phyloP scores from a whole-genome alignment of 441 rosid species.

The Erysimum pusillum region DNA sequence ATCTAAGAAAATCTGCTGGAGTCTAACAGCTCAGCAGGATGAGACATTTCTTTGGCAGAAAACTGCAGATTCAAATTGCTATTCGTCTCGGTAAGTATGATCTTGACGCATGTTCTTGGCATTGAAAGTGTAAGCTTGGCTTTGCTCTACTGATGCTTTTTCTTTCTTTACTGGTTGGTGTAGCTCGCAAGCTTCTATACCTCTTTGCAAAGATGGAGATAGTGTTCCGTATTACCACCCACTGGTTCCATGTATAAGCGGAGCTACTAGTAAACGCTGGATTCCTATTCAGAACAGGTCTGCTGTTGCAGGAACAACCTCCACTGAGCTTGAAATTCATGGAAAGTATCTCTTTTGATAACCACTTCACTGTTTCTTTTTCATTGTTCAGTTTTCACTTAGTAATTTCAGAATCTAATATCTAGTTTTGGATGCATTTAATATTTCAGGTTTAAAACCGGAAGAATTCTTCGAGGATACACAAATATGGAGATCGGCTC shows the following conservation, averaged over 20 bases:
- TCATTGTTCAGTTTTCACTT: too few species aligned
- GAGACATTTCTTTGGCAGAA: slow-evolving; percentile 98
- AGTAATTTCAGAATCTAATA: too few species aligned
- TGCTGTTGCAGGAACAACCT: slow-evolving; percentile 56
- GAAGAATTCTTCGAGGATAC: slow-evolving; percentile 76
- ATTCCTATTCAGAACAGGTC: slow-evolving; percentile 81
- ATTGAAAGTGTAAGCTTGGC: too few species aligned
- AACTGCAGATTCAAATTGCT: slow-evolving; percentile 72
- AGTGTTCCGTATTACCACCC: slow-evolving; percentile 72
- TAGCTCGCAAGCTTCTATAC: slow-evolving; percentile 62
- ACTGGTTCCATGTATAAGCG: slow-evolving; percentile 75
- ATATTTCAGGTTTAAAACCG: too few species aligned
- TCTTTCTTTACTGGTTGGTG: too few species aligned
- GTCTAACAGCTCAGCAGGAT: slow-evolving; percentile 88
- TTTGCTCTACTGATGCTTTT: too few species aligned
- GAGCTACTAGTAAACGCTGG: slow-evolving; percentile 80
- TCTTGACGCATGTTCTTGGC: too few species aligned
- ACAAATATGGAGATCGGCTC: slow-evolving; percentile 69
- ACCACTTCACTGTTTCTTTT: too few species aligned
- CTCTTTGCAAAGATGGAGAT: slow-evolving; percentile 73
- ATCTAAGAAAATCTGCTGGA: slow-evolving; percentile 88
- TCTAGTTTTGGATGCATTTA: too few species aligned
- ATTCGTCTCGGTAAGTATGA: slow-evolving; percentile 72
- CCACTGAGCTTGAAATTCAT: slow-evolving; percentile 70
- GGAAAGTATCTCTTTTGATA: too few species aligned